These are phyloP conservation scores for Hypoxylon fuscum DNA, from an alignment of 495 filamentous ascomycete species.

Conservation along the genomic window DNA sequence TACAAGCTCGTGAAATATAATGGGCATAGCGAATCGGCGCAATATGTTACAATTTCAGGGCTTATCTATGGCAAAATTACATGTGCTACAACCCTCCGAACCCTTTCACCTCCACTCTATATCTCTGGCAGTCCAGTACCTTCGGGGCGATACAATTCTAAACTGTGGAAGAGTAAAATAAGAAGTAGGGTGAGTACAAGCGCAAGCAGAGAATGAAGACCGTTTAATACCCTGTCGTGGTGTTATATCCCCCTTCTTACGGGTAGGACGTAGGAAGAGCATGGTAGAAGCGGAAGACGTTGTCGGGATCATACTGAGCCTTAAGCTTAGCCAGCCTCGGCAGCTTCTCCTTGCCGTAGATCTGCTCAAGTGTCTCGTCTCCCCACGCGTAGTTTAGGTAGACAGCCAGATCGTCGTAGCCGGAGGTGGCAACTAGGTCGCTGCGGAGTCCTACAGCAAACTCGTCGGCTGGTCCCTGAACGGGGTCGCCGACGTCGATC, in stretches of 20 bases:
- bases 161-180: no score
- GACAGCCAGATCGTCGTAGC: conserved; percentile 35
- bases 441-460: conserved; percentile 16
- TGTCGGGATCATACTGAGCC: conserved; percentile 46
- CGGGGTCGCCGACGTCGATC: not conserved
- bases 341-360: conserved; percentile 46
- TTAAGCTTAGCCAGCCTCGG: conserved; percentile 42
- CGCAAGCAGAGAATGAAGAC: no score
- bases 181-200: no score
- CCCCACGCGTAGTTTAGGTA: conserved; percentile 54
- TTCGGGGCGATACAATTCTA: no score
- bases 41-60: no score
- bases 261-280: conserved; percentile 8
- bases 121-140: no score
- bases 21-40: no score
- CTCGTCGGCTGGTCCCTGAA: not conserved
- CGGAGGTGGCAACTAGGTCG: conserved; percentile 31
- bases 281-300: conserved; percentile 37
- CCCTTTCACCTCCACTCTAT: no score
- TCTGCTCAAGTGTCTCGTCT: conserved; percentile 47
- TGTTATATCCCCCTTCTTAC: not conserved
- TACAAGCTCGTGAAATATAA: no score
- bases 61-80: no score
- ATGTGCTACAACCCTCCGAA: no score
- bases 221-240: no score